Evolutionary conservation across 108 stramenopile genomes (phyloP), one percentile per base, ranked within the genome.

Genomic region (Cyclostephanos tholiformis): DNA sequence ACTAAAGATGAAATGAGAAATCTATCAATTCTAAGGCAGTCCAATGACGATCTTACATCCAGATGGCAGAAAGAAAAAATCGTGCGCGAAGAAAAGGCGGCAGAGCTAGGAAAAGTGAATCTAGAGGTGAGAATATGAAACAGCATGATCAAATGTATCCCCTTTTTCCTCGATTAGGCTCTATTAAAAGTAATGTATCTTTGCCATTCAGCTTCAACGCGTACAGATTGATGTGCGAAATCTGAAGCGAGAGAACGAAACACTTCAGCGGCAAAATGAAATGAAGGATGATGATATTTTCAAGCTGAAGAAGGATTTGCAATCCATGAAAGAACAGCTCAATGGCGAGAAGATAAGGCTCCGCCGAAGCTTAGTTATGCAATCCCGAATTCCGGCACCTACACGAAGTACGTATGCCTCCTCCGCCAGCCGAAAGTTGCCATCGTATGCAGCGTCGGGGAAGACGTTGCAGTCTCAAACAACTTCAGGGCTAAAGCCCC

Each of bases 51-150:
- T 46, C 89, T 94, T 85, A 89, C 90, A 11, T 62, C 64, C n/a
- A 80, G 93, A 30, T 92, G 89, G 91, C 81, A 94, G 69, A 96
- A 96, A 66, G 95, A 96, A 71, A 96, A 93, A 85, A 38, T 60
- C 16, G 44, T 85, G 17, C 82, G 91, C 7, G 95, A 96, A 70
- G 89, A 91, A 62, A 80, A 83, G 59, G 56, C 81, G 12, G 78
- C 83, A 29, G 91, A 96, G 62, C 70, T 94, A 0, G 95, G 88
- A 60, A 90, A 91, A 74, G 30, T 65, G 19, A 76, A 85, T 63
- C 72, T 77, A 61, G 84, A 86, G 65, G 67, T 83, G 30, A 71
- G 75, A 51, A 27, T 20, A 2, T 73, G 30, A 25, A 17, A 26
- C n/a, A 63, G 57, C 14, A 50, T 56, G 39, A 38, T 63, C 29